Conservation (phyloP, 2,329 filamentous ascomycete species). For the Reticulascus tulasneorum region DNA sequence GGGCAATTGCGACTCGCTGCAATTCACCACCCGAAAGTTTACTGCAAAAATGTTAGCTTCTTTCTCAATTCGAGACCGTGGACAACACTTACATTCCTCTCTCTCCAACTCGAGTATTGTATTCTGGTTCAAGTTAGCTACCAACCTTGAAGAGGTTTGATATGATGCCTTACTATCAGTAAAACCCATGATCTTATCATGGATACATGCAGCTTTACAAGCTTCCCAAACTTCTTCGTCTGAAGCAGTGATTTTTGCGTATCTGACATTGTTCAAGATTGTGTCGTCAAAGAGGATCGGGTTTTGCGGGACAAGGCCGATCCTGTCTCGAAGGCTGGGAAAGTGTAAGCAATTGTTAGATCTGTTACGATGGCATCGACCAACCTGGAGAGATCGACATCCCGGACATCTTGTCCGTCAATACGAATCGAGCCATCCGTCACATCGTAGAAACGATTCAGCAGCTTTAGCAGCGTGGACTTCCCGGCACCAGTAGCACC, state of each 20-base stretch:
- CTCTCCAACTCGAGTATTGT: constrained; percentile 47
- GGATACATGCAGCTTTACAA: constrained; percentile 52
- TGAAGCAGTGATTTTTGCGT: constrained; percentile 49
- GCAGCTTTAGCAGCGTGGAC: constrained; percentile 54
- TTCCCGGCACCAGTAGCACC: constrained; percentile 58
- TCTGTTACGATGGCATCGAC: neutral
- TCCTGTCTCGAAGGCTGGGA: constrained; percentile 44
- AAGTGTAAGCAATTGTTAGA: constrained; percentile 17
- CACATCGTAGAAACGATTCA: constrained; percentile 57
- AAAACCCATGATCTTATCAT: constrained; percentile 54
- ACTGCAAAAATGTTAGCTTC: constrained; percentile 19
- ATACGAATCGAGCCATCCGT: constrained; percentile 48
- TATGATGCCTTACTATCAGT: too few relatives aligned
- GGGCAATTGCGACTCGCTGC: constrained; percentile 64
- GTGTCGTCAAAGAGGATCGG: constrained; percentile 55
- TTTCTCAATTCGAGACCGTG: neutral
- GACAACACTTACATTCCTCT: constrained; percentile 37
- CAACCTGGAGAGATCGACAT: constrained; percentile 42
- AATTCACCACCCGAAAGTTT: constrained; percentile 65
- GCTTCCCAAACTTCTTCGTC: constrained; percentile 53
- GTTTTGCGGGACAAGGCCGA: constrained; percentile 54
- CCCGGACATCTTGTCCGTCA: constrained; percentile 53
- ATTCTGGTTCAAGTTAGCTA: constrained; percentile 28
- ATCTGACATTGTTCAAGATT: constrained; percentile 56
- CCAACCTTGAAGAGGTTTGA: constrained; percentile 18